Evolutionary conservation across 2,329 filamentous ascomycete species (phyloP), one percentile per base, ranked within the genome.

Genomic region (Ilyonectria sp.): DNA sequence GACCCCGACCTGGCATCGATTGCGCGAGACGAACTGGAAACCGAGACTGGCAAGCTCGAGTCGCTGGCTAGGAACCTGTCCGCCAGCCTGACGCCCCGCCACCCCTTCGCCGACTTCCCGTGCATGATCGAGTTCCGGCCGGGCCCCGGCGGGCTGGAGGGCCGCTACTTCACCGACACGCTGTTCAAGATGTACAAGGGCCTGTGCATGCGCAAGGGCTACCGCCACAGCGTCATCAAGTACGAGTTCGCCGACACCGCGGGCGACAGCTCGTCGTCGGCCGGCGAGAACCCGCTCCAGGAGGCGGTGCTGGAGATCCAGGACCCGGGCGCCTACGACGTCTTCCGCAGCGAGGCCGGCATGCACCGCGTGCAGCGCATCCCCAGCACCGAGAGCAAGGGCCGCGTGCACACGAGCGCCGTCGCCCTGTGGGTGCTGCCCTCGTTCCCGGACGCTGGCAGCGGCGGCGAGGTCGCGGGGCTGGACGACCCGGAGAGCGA

Each of bases 321-420:
- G 65, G 88, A 90, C 56, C 83, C 89, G 1, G 94, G 94, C 33
- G 91, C 94, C 23, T 99, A 97, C 81, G 93, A 92, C 67, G 77
- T 90, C 2, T 89, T 99, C 75, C 89, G 95, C 68, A 92, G 92
- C 74, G 96, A 99, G 81, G 94, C 95, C 3, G 96, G 96, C 35
- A 96, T 99, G 72, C 96, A 99, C 79, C 90, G 96, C 31, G 96
- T 99, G 0, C 96, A 99, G 84, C 91, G 96, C 29, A 92, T 99
- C 4, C 96, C 96, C 1, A 91, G 91, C 11, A 99, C 96, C 1
- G 96, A 99, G 80, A 93, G 87, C 72, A 95, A 94, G 78, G 96
- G 96, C 2, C 91, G 96, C 31, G 96, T 94, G 17, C 96, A 99
- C 80, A 99, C 96, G 11, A 96, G 93, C 77, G 95, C 95, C 13